Conservation (phyloP, 768 basidiomycete genomes). For the Trametes villosa region DNA sequence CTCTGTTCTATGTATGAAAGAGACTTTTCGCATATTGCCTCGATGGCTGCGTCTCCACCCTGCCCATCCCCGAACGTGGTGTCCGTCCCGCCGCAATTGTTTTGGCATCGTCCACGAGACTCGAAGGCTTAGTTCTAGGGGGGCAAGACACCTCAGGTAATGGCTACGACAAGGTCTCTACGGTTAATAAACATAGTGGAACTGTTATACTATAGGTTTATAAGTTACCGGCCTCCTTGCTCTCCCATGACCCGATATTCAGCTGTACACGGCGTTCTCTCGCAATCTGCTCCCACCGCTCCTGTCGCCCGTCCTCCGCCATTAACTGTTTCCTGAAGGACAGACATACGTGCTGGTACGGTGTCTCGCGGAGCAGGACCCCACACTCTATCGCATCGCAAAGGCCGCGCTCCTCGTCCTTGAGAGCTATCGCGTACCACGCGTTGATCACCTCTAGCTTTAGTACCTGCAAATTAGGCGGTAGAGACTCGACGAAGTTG, state of each 20-base stretch:
- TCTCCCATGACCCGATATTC: conserved; percentile 38
- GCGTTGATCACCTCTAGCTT: conserved; percentile 43
- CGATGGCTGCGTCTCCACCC: neutral
- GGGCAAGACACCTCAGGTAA: no score
- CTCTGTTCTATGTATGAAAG: conserved; percentile 6
- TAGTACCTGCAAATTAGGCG: conserved; percentile 35
- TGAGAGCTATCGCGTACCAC: conserved; percentile 36
- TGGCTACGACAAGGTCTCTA: no score
- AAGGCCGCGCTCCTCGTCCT: conserved; percentile 38
- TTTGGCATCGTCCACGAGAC: no score
- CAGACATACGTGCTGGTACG: conserved; percentile 15
- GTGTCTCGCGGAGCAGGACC: conserved; percentile 18
- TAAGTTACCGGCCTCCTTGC: conserved; percentile 20
- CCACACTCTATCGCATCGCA: conserved; percentile 36
- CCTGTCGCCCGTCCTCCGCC: conserved; percentile 26
- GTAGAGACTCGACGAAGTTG: conserved; percentile 38
- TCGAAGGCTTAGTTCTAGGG: no score
- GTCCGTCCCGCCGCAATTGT: no score
- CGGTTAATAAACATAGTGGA: no score
- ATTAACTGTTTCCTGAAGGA: conserved; percentile 24
- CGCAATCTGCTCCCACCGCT: conserved; percentile 36
- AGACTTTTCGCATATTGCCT: conserved; percentile 7
- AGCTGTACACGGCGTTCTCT: conserved; percentile 24
- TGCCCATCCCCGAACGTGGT: neutral
- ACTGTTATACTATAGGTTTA: neutral